phyloP scores from a whole-genome alignment of 164 flowering plant species.

The Chimonanthus praecox region DNA sequence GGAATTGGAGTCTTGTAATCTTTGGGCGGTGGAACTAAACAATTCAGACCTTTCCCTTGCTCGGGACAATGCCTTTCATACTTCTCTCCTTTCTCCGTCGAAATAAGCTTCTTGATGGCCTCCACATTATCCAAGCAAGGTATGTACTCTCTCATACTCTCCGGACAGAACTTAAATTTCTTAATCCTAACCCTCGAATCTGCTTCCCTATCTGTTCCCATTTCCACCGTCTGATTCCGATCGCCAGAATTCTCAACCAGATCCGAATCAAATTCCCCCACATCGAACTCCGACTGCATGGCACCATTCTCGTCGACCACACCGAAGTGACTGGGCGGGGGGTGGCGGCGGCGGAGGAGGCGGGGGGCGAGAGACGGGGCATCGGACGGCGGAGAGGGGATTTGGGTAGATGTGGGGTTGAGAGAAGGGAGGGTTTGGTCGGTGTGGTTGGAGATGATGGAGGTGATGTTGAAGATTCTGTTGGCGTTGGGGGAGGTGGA shows the following conservation, averaged over 20 bases:
- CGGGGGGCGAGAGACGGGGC: constrained; percentile 22
- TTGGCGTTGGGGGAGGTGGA: constrained; percentile 51
- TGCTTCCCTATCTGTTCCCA: constrained; percentile 1
- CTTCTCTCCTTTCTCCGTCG: constrained; percentile 63
- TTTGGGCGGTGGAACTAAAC: constrained; percentile 82
- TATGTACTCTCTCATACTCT: constrained; percentile 63
- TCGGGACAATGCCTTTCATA: constrained; percentile 85
- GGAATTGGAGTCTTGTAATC: constrained; percentile 63
- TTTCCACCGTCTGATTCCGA: constrained; percentile 23
- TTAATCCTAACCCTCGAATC: constrained; percentile 25
- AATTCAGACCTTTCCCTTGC: constrained; percentile 46
- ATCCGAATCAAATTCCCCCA: constrained; percentile 70
- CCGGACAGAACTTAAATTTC: constrained; percentile 49
- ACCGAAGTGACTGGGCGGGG: constrained; percentile 53
- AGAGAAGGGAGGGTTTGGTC: background rate
- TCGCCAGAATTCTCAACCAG: constrained; percentile 50
- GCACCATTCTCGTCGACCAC: constrained; percentile 76
- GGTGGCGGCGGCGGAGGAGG: too few species aligned
- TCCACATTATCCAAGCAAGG: constrained; percentile 73
- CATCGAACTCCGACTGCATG: constrained; percentile 74
- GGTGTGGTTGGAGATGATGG: constrained; percentile 18
- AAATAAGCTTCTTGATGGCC: constrained; percentile 43
- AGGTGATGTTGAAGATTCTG: constrained; percentile 26
- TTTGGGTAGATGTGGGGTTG: background rate
- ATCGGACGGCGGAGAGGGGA: constrained; percentile 1